Base-by-base conservation (phyloP, 208 protist genomes). In the Lotmaria passim region DNA sequence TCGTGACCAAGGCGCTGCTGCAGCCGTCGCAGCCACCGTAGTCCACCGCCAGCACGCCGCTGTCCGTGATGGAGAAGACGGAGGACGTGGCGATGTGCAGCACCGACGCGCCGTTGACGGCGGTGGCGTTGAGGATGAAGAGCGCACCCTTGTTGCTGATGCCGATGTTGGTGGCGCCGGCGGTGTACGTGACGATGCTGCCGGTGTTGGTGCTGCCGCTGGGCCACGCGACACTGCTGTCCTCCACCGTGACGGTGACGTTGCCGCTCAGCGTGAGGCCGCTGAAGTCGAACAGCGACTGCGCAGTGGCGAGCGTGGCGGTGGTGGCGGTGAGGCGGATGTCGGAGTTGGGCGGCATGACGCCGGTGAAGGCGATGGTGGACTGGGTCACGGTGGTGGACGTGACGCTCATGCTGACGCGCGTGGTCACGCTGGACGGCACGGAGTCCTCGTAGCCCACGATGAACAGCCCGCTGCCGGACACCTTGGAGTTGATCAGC, bases 261-360 rank as follows among this genome's bases (percentile, higher is more conserved):
- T 67, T 74, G 17, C 8, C 31, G 33, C 23, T 24, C 23, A 74
- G 48, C 21, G 44, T n/a, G 39, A 74, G 55, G 11, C 48, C 58
- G 36, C 59, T 66, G 59, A 74, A 74, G 36, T 74, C 59, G 68
- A 74, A 74, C 31, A 67, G 68, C 33, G 68, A 63, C 56, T 74
- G 56, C 26, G 14, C 15, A 36, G 50, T 28, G 30, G 31, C 17
- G n/a, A 67, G 50, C 28, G 57, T 48, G 46, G 43, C 68, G 30
- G 44, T 56, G 30, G 68, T 74, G 23, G 68, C 14, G 56, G 53
- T 38, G 38, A 74, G 47, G 48, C 51, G 57, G 30, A 74, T 59
- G 59, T 67, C 47, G 47, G 57, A 58, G 68, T 74, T 66, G 24
- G 41, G 6, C 12, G 68, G 68, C 57, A 74, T 74, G 24, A 12